A percentile compares a stretch with the other conserved stretches of the same genome.
Evolutionary conservation across 139 green algal genomes (phyloP).

Genomic region (Chara braunii): DNA sequence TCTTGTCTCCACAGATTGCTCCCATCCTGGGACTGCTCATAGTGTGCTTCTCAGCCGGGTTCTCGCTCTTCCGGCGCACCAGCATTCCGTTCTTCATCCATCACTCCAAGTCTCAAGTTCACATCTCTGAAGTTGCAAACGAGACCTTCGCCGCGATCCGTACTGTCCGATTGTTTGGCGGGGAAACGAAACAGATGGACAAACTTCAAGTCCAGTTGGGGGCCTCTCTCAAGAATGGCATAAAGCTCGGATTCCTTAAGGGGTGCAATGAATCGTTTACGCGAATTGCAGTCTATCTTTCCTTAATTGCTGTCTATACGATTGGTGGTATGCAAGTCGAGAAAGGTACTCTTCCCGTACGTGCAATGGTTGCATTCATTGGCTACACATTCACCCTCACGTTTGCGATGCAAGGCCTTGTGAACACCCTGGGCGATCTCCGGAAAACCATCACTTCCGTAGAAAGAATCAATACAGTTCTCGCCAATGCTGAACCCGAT

Average conservation of each 20-base stretch:
- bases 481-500: not conserved
- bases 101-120: not conserved
- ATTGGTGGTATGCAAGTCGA: conserved; percentile 7
- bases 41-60: too few species aligned
- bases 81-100: conserved; percentile 4
- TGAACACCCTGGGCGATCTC: conserved; percentile 32
- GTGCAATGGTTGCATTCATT: conserved; percentile 32
- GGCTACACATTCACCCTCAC: conserved; percentile 45
- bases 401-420: conserved; percentile 36
- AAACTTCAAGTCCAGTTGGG: conserved; percentile 2
- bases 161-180: conserved; percentile 24
- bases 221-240: not conserved
- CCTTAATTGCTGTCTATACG: conserved; percentile 20
- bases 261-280: conserved; percentile 23
- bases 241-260: conserved; percentile 8
- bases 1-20: conserved; percentile 15
- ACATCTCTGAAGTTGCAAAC: conserved; percentile 11
- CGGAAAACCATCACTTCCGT: conserved; percentile 1
- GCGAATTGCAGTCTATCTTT: conserved; percentile 31
- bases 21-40: too few species aligned
- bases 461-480: conserved; percentile 30
- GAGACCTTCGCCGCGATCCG: conserved; percentile 26
- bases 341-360: conserved; percentile 19
- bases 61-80: conserved; percentile 10
- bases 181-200: conserved; percentile 17